These are phyloP conservation scores for Prunus fruticosa DNA, from an alignment of 306 rosid genomes.

Conservation along the genomic window DNA sequence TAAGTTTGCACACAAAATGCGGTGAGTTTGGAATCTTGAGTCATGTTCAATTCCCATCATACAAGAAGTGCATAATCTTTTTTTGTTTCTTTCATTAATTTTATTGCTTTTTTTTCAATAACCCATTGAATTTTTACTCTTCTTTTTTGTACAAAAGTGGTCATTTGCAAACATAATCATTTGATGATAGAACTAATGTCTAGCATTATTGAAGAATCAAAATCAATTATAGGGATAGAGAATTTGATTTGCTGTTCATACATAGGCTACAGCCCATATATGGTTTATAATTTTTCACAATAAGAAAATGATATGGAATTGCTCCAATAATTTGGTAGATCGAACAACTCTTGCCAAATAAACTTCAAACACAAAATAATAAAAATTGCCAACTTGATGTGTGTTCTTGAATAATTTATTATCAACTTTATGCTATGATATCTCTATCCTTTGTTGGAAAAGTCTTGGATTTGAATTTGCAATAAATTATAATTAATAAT, in stretches of 20 bases:
- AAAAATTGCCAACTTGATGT: background rate
- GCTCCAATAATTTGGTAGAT: background rate
- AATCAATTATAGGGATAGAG: conserved; percentile 1
- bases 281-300: background rate
- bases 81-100: too few species aligned
- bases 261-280: background rate
- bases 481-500: too few species aligned
- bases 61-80: too few species aligned
- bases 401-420: background rate
- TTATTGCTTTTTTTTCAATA: background rate
- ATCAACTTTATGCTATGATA: background rate
- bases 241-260: conserved; percentile 4
- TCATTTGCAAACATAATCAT: background rate
- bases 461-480: too few species aligned
- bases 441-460: too few species aligned
- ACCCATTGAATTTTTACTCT: background rate
- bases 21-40: background rate
- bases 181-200: background rate
- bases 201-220: conserved; percentile 26
- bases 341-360: background rate
- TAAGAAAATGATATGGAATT: conserved; percentile 1
- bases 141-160: background rate
- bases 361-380: background rate
- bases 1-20: background rate
- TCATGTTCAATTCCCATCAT: too few species aligned